Evolutionary conservation across 306 rosid genomes (phyloP).

Genomic region (Prunus padus): DNA sequence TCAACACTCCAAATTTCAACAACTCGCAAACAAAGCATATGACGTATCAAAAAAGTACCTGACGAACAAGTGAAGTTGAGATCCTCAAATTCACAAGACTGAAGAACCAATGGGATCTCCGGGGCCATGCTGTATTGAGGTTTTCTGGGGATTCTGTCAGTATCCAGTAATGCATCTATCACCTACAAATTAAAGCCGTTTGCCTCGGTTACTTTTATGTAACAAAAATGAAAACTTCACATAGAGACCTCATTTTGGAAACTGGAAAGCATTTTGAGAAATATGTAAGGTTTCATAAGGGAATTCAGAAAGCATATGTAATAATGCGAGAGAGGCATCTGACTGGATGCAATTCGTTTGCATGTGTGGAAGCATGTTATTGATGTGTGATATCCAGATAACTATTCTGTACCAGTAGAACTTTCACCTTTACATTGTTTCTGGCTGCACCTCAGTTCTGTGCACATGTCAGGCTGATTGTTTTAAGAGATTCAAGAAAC

Average conservation of each 20-base stretch:
- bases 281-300: background rate
- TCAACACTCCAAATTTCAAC: background rate
- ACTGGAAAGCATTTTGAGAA: background rate
- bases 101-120: slow-evolving; percentile 85
- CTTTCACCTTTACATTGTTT: background rate
- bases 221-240: background rate
- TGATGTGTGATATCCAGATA: background rate
- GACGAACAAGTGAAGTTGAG: slow-evolving; percentile 68
- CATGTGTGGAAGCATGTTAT: background rate
- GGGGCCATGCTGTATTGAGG: slow-evolving; percentile 87
- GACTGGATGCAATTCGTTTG: background rate
- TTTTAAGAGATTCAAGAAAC: background rate
- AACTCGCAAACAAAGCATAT: background rate
- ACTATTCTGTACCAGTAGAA: background rate
- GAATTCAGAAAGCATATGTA: background rate
- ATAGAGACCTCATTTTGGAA: background rate
- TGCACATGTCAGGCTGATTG: background rate
- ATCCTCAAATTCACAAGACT: slow-evolving; percentile 81
- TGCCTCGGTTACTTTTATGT: slow-evolving; percentile 18
- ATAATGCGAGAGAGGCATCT: background rate
- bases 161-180: slow-evolving; percentile 65
- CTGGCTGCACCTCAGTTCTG: background rate
- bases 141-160: slow-evolving; percentile 56
- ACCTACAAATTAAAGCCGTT: slow-evolving; percentile 50
- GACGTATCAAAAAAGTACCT: slow-evolving; percentile 44